phyloP scores from a whole-genome alignment of 2,329 filamentous ascomycete species.

The Rosellinia necatrix region DNA sequence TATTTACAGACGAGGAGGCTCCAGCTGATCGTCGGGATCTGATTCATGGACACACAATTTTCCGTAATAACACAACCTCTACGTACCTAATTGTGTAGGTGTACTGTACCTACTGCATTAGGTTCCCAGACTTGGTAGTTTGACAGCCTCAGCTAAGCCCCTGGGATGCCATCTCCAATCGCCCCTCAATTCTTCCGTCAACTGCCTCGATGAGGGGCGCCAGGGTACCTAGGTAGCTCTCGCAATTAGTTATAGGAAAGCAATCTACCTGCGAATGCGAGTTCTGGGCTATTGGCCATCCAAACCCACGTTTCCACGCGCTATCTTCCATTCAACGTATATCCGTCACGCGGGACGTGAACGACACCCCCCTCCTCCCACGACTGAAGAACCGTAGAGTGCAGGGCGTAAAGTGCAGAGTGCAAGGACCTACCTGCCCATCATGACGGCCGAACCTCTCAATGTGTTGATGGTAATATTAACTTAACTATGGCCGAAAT shows the following conservation, averaged over 20 bases:
- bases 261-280: slow-evolving; percentile 2
- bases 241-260: slow-evolving; percentile 14
- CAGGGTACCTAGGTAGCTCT: slow-evolving; percentile 22
- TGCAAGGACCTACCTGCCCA: too few species aligned
- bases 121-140: too few species aligned
- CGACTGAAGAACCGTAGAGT: too few species aligned
- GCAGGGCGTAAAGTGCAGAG: too few species aligned
- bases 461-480: slow-evolving; percentile 69
- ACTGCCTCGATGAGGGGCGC: slow-evolving; percentile 28
- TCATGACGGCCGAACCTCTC: slow-evolving; percentile 48
- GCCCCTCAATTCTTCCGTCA: slow-evolving; percentile 47
- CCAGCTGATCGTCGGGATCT: not conserved
- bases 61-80: slow-evolving; percentile 12
- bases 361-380: too few species aligned
- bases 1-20: not conserved
- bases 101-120: too few species aligned
- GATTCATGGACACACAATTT: slow-evolving; percentile 29
- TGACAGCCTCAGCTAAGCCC: not conserved
- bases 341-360: too few species aligned
- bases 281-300: not conserved
- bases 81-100: too few species aligned
- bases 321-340: not conserved
- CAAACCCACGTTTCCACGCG: not conserved
- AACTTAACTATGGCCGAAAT: not conserved
- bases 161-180: slow-evolving; percentile 30